Evolutionary conservation across 129 eudicot species (phyloP).

Genomic region (Artemisia annua): DNA sequence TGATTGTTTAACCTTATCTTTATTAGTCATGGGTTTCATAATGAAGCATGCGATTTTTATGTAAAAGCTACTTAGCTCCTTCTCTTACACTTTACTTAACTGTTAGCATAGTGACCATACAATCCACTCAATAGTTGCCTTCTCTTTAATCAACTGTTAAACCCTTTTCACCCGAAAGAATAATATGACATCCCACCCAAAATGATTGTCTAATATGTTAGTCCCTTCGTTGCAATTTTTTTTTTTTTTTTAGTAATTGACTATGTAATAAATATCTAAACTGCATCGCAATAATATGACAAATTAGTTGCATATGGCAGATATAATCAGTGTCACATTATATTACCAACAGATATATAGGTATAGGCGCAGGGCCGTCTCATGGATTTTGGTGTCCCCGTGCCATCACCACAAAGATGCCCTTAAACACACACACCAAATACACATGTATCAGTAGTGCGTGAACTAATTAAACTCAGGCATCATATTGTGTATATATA

Average conservation of each 20-base stretch:
- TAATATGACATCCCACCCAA: background rate
- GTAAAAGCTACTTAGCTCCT: conserved; percentile 19
- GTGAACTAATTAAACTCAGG: too few species aligned
- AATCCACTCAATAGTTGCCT: conserved; percentile 26
- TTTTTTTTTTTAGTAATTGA: background rate
- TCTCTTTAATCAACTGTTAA: conserved; percentile 15
- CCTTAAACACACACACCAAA: too few species aligned
- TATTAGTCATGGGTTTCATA: background rate
- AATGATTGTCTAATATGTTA: background rate
- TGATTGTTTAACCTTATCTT: background rate
- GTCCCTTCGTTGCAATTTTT: background rate
- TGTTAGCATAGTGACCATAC: conserved; percentile 8
- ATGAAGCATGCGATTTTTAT: conserved; percentile 13
- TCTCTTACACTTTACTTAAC: conserved; percentile 10
- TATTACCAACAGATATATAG: background rate
- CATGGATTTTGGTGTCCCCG: too few species aligned
- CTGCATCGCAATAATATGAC: background rate
- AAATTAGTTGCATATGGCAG: background rate
- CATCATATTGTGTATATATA: too few species aligned
- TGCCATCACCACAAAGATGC: too few species aligned
- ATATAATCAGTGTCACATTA: background rate
- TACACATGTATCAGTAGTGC: too few species aligned
- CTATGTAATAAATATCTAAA: background rate
- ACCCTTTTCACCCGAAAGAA: background rate
- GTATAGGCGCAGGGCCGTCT: too few species aligned